Evolutionary conservation across 805 yeast genomes (phyloP).

Genomic region (Candida nitratophila): DNA sequence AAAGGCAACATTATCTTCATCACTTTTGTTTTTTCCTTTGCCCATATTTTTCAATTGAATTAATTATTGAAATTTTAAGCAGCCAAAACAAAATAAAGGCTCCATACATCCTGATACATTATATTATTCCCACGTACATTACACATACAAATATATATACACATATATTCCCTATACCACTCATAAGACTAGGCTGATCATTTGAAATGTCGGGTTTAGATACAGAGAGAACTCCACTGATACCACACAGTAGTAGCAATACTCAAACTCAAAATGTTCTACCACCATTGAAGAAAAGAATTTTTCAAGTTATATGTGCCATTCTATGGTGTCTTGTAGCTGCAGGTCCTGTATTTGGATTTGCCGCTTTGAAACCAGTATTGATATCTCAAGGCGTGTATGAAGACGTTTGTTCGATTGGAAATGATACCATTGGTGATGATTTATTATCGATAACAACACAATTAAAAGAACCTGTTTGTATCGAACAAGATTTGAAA

Average conservation of each 20-base stretch:
- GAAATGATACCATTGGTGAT: neutral
- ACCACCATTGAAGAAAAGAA: slow-evolving; percentile 24
- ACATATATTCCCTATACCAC: no score
- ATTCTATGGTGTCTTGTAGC: slow-evolving; percentile 82
- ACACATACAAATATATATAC: no score
- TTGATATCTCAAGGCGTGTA: slow-evolving; percentile 75
- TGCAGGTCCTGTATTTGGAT: slow-evolving; percentile 93
- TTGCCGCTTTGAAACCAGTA: slow-evolving; percentile 89
- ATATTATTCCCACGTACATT: no score
- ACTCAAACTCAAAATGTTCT: slow-evolving; percentile 4
- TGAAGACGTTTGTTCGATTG: slow-evolving; percentile 44
- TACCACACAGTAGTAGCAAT: neutral
- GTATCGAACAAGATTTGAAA: slow-evolving; percentile 76
- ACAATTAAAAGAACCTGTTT: slow-evolving; percentile 21
- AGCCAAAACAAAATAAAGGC: no score
- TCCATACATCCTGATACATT: no score
- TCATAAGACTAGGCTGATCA: no score
- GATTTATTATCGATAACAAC: neutral
- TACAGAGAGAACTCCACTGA: slow-evolving; percentile 4
- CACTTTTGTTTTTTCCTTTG: no score
- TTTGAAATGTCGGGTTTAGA: neutral
- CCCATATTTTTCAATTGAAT: no score
- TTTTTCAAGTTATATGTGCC: slow-evolving; percentile 63
- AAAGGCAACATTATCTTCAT: no score
- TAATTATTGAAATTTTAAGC: no score